These are phyloP conservation scores for Monilinia vaccinii-corymbosi DNA, from an alignment of 2,329 filamentous ascomycete species.

Conservation along the genomic window DNA sequence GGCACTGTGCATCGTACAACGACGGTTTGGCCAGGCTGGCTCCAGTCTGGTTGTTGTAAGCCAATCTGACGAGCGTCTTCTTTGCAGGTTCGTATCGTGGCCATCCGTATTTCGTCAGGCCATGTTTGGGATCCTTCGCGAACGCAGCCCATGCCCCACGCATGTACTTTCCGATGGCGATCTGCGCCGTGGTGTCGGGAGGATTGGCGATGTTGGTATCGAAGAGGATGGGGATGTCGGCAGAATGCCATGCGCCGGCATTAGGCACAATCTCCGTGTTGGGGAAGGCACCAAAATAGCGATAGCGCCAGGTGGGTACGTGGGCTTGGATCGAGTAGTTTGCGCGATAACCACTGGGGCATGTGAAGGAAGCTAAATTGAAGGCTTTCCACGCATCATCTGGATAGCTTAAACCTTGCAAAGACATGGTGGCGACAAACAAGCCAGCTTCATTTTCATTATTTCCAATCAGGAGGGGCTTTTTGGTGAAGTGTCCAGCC, in stretches of 20 bases:
- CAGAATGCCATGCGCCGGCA: constrained; percentile 30
- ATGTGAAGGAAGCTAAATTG: constrained; percentile 29
- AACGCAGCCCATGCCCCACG: constrained; percentile 34
- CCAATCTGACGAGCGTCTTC: constrained; percentile 12
- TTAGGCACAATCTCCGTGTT: constrained; percentile 27
- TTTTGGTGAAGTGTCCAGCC: constrained; percentile 13
- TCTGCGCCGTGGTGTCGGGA: constrained; percentile 21
- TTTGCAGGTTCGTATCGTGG: constrained; percentile 4
- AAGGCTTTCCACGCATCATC: constrained; percentile 25
- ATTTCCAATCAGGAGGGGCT: constrained; percentile 29
- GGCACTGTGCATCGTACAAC: constrained; percentile 7
- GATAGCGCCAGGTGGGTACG: constrained; percentile 33
- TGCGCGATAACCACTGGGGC: constrained; percentile 27
- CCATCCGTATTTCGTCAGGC: constrained; percentile 27
- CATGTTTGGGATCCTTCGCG: constrained; percentile 31
- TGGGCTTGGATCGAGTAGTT: constrained; percentile 21
- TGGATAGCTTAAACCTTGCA: constrained; percentile 16
- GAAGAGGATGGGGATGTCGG: constrained; percentile 31
- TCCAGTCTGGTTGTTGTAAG: constrained; percentile 11
- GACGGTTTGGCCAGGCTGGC: constrained; percentile 2
- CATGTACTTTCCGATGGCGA: constrained; percentile 29
- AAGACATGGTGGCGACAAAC: constrained; percentile 22
- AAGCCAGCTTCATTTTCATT: constrained; percentile 30
- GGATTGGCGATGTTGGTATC: constrained; percentile 10
- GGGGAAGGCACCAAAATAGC: constrained; percentile 32